Conservation (phyloP, 1,284 basidiomycete genomes). For the Heliocybe sulcata region DNA sequence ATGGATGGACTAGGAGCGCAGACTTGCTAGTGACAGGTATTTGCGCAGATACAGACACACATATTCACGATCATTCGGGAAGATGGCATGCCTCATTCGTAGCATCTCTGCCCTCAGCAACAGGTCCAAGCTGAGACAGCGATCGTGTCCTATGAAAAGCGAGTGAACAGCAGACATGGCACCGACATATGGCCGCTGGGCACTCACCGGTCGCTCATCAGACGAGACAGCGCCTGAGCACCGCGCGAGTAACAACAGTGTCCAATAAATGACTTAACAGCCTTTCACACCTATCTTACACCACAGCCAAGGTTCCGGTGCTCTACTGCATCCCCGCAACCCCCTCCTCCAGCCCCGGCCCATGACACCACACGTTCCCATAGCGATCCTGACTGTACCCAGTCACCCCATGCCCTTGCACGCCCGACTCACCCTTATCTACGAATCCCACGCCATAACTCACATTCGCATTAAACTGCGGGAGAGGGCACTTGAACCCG, state of each 20-base stretch:
- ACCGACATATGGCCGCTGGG: too few species aligned
- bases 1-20: too few species aligned
- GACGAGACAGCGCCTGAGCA: too few species aligned
- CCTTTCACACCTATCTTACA: neutral
- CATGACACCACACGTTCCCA: constrained; percentile 81
- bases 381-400: constrained; percentile 58
- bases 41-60: too few species aligned
- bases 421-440: constrained; percentile 43
- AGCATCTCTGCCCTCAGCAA: too few species aligned
- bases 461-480: constrained; percentile 51
- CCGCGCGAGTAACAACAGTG: neutral
- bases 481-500: constrained; percentile 64
- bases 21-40: too few species aligned
- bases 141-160: too few species aligned
- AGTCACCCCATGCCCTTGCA: constrained; percentile 35
- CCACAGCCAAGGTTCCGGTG: neutral
- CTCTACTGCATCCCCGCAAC: neutral
- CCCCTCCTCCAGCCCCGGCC: neutral
- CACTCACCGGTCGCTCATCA: too few species aligned
- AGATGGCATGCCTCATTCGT: too few species aligned
- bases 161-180: too few species aligned
- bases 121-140: too few species aligned
- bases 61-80: too few species aligned
- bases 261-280: neutral
- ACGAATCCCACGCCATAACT: constrained; percentile 77